phyloP scores from a whole-genome alignment of 352 stramenopile species.

The Pythium phragmitis region DNA sequence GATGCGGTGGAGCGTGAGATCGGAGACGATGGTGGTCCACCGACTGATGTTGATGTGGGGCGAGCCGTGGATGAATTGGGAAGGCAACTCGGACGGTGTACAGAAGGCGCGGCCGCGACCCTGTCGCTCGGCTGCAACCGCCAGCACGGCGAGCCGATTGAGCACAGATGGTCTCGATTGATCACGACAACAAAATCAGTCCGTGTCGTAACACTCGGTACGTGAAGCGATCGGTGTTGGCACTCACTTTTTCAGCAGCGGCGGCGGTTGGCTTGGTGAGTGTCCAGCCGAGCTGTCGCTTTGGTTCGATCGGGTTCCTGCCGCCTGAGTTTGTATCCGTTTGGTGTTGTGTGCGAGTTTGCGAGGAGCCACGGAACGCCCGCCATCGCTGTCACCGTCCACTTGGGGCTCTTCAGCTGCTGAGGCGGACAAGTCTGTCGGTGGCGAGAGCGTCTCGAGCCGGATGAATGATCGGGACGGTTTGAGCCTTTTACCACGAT shows the following conservation, averaged over 20 bases:
- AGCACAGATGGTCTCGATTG: slow-evolving; percentile 27
- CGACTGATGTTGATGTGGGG: slow-evolving; percentile 50
- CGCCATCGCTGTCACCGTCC: not conserved
- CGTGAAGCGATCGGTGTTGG: not conserved
- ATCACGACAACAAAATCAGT: not conserved
- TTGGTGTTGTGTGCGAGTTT: not conserved
- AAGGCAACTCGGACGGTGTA: slow-evolving; percentile 45
- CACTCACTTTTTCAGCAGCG: slow-evolving; percentile 16
- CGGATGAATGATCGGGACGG: slow-evolving; percentile 22
- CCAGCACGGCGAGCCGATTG: slow-evolving; percentile 28
- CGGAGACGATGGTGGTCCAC: slow-evolving; percentile 71
- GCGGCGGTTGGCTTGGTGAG: not conserved
- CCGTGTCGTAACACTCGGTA: not conserved
- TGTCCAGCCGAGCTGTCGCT: not conserved
- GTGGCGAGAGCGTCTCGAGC: slow-evolving; percentile 21
- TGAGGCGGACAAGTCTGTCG: not conserved
- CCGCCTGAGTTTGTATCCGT: not conserved
- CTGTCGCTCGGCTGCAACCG: slow-evolving; percentile 17
- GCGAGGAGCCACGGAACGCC: not conserved
- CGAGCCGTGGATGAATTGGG: slow-evolving; percentile 55
- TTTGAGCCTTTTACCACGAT: slow-evolving; percentile 12
- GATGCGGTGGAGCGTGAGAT: slow-evolving; percentile 58
- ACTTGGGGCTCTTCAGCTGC: slow-evolving; percentile 3
- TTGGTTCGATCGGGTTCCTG: slow-evolving; percentile 9
- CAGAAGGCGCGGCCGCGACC: slow-evolving; percentile 21